phyloP scores from a whole-genome alignment of 208 protist genomes.

The Crithidia fasciculata region DNA sequence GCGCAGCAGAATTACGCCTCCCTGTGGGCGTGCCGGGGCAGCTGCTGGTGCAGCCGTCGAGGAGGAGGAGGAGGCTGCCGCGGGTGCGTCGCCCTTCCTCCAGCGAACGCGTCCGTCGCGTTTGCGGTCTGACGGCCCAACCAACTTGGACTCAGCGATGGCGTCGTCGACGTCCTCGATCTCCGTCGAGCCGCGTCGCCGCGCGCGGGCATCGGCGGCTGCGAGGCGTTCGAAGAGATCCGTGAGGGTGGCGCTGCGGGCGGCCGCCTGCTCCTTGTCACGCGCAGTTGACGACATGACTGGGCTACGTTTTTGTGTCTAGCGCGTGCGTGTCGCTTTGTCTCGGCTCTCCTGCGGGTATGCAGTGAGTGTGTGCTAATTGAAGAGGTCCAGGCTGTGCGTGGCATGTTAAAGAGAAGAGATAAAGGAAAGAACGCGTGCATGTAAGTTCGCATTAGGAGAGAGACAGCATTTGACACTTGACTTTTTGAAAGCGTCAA shows the following conservation, averaged over 20 bases:
- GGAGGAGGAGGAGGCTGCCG: not conserved
- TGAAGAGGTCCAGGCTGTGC: too few relatives aligned
- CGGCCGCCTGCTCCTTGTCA: conserved; percentile 1
- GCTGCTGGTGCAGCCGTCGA: not conserved
- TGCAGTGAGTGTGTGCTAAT: too few relatives aligned
- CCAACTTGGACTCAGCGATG: not conserved
- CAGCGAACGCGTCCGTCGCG: not conserved
- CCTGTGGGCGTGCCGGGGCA: not conserved
- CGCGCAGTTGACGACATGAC: not conserved
- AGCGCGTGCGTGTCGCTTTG: too few relatives aligned
- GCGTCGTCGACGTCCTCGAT: not conserved
- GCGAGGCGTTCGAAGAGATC: conserved; percentile 18
- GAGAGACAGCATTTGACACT: too few relatives aligned
- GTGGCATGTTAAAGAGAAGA: too few relatives aligned
- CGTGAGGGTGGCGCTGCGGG: conserved; percentile 23
- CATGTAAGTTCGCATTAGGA: too few relatives aligned
- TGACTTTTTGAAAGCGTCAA: too few relatives aligned
- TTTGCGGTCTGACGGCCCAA: not conserved
- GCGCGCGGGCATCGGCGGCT: conserved; percentile 5
- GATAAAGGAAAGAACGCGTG: too few relatives aligned
- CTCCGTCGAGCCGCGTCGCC: not conserved
- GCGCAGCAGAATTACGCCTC: conserved; percentile 25
- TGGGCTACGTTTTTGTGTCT: not conserved
- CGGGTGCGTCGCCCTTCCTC: not conserved
- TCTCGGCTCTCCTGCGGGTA: too few relatives aligned